phyloP scores from a whole-genome alignment of 139 green algal species.

The Chlorella sp. region DNA sequence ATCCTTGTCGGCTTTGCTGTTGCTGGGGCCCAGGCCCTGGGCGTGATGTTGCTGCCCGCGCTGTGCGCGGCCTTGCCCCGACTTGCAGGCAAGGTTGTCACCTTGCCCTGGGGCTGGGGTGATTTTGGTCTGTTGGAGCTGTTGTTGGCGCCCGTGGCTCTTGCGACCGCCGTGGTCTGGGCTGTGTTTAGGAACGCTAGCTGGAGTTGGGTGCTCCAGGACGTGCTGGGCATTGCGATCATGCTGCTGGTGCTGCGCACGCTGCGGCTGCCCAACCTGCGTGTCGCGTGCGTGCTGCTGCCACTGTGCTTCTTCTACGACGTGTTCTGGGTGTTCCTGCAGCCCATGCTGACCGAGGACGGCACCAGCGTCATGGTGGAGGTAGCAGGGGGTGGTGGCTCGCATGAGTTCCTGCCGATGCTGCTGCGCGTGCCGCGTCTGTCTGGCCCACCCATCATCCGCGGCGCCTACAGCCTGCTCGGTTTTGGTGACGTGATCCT shows the following conservation, averaged over 20 bases:
- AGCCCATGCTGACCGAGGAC: constrained; percentile 63
- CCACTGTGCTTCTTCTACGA: constrained; percentile 60
- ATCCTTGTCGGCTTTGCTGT: too few species aligned
- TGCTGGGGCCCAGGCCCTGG: too few species aligned
- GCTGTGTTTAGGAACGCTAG: too few species aligned
- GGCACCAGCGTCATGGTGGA: constrained; percentile 74
- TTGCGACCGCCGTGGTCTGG: too few species aligned
- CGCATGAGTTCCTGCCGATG: constrained; percentile 64
- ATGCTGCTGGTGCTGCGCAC: constrained; percentile 60
- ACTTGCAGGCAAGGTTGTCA: too few species aligned
- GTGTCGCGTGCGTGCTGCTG: constrained; percentile 67
- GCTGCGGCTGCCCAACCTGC: constrained; percentile 44
- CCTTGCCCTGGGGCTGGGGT: too few species aligned
- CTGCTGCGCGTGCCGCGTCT: constrained; percentile 61
- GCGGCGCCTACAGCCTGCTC: constrained; percentile 22
- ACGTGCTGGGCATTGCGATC: constrained; percentile 54
- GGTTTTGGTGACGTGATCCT: constrained; percentile 34
- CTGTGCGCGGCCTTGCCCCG: too few species aligned
- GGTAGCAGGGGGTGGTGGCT: constrained; percentile 30
- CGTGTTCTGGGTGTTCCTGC: constrained; percentile 91
- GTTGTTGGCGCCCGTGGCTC: too few species aligned
- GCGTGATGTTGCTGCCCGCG: too few species aligned
- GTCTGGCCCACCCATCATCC: not conserved
- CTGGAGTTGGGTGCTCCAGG: constrained; percentile 64
- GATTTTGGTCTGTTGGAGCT: too few species aligned